These are phyloP conservation scores for Termitomyces sp. DNA, from an alignment of 768 basidiomycete species.

Conservation along the genomic window DNA sequence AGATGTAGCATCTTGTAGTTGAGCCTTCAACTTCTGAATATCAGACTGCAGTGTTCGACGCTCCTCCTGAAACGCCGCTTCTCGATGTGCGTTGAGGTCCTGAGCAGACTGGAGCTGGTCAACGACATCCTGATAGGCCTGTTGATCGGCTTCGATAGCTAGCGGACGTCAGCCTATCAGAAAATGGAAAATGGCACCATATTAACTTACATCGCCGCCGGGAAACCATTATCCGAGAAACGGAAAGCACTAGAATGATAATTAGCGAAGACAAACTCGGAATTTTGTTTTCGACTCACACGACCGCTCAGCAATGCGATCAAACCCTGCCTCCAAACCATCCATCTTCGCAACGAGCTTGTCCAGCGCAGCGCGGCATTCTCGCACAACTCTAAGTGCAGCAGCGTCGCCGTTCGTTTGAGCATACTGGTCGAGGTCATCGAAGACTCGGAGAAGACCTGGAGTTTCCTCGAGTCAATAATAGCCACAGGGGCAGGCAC, in stretches of 20 bases:
- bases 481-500: neutral
- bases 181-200: neutral
- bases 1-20: conserved; percentile 37
- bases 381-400: conserved; percentile 53
- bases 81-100: conserved; percentile 54
- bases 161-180: conserved; percentile 10
- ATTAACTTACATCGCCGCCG: conserved; percentile 63
- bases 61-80: conserved; percentile 56
- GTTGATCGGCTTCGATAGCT: conserved; percentile 76
- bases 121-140: conserved; percentile 67
- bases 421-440: conserved; percentile 61
- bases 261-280: neutral
- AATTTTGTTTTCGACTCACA: conserved; percentile 40
- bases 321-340: conserved; percentile 73
- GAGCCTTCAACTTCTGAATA: conserved; percentile 46
- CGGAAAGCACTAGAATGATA: conserved; percentile 59
- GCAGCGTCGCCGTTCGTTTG: conserved; percentile 39
- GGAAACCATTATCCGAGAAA: conserved; percentile 65
- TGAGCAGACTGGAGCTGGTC: conserved; percentile 62
- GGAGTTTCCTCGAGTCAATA: conserved; percentile 12
- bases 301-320: conserved; percentile 81
- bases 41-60: conserved; percentile 52
- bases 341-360: conserved; percentile 79
- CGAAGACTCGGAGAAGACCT: conserved; percentile 62
- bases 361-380: conserved; percentile 59